Conservation (phyloP, 1,139 yeast genomes). For the Candida sp. region DNA sequence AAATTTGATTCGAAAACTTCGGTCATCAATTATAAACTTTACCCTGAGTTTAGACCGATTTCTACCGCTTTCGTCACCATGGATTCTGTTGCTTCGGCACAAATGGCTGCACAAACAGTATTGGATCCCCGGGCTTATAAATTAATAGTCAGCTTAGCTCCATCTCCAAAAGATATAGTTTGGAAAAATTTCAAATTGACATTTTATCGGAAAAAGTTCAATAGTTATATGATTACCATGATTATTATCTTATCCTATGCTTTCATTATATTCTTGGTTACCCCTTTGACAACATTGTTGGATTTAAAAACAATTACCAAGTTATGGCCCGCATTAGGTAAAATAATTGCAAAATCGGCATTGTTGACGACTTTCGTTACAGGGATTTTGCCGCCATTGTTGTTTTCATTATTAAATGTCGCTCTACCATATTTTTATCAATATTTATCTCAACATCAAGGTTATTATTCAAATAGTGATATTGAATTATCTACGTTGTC, state of each 20-base stretch:
- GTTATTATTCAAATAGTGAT: slow-evolving; percentile 71
- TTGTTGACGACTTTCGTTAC: slow-evolving; percentile 74
- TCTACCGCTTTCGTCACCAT: slow-evolving; percentile 78
- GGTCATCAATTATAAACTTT: slow-evolving; percentile 21
- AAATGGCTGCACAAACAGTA: slow-evolving; percentile 83
- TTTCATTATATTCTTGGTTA: slow-evolving; percentile 65
- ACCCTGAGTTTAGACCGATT: slow-evolving; percentile 35
- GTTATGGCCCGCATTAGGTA: slow-evolving; percentile 73
- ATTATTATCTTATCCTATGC: slow-evolving; percentile 61
- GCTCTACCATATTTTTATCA: slow-evolving; percentile 68
- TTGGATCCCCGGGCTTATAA: slow-evolving; percentile 75
- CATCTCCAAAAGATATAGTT: slow-evolving; percentile 76
- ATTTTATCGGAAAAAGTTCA: slow-evolving; percentile 49
- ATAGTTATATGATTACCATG: slow-evolving; percentile 58
- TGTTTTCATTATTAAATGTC: slow-evolving; percentile 66
- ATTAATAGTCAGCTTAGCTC: slow-evolving; percentile 68
- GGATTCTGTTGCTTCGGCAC: slow-evolving; percentile 84
- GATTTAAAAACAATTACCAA: slow-evolving; percentile 68
- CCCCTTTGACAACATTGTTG: slow-evolving; percentile 69
- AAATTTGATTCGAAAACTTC: slow-evolving; percentile 24
- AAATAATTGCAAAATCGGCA: slow-evolving; percentile 51
- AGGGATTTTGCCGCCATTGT: slow-evolving; percentile 71
- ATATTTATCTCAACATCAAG: slow-evolving; percentile 65
- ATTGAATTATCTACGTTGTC: slow-evolving; percentile 72
- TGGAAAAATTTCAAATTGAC: slow-evolving; percentile 73